Base-by-base conservation (phyloP, 1,284 basidiomycete genomes). In the Coriolopsis trogii region DNA sequence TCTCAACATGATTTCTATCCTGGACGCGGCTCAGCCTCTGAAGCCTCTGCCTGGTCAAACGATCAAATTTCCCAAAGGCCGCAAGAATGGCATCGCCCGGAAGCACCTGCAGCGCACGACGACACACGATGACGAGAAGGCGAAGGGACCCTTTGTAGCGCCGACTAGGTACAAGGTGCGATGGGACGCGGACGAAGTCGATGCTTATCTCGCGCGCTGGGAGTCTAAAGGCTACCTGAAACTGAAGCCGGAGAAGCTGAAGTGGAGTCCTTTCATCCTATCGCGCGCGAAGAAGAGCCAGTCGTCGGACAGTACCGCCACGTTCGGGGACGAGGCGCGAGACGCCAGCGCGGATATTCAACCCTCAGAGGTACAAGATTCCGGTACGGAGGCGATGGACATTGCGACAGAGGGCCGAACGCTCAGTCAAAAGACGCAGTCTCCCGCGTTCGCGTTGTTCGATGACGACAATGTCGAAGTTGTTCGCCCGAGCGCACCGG, bases 261-360 rank as follows among this genome's bases (percentile, higher is more conserved):
- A 93, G 65, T 99, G 97, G 91, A 95, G 89, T 56, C 96, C 96
- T 5, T 98, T 97, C 73, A 74, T 97, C 34, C 71, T 95, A 31
- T 77, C 87, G 6, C 73, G 85, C 55, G 77, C 74, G 36, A 74
- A 74, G 63, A 78, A 78, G 58, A 73, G 74, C 38, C 73, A 73
- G 29, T 70, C 71, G 39, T 53, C 58, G 40, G 67, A 68, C 45
- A 65, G 65, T 26, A 68, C 65, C 9, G 44, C 53, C 26, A 56
- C 31, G 41, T 55, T 40, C 47, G 60, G 52, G 40, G 61, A 66
- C n/a, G 59, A 51, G 45, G 43, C 53, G 28, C 28, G 51, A 31
- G 61, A 58, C 21, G 53, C 60, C 12, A 52, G 52, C 28, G 42
- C 53, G 24, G 63, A 56, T 21, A 53, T 56, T n/a, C 46, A 41